Evolutionary conservation across 2,329 filamentous ascomycete species (phyloP), one percentile per base, ranked within the genome.

Genomic region (Epicoccum nigrum): DNA sequence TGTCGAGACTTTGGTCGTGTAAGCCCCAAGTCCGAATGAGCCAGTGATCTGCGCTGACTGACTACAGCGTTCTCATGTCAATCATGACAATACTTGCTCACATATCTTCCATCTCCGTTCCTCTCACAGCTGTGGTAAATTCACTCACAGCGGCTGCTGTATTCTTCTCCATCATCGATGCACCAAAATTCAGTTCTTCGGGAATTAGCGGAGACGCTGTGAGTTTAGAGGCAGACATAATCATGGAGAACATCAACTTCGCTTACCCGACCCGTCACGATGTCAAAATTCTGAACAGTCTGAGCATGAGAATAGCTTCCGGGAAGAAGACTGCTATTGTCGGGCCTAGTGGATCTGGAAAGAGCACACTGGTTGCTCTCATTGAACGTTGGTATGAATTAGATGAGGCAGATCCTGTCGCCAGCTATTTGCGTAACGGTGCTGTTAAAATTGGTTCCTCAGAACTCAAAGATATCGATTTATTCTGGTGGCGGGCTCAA

Each of bases 281-380:
- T 65, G 90, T 96, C 4, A 83, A 85, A 2, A 88, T 97, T 38
- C 92, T 97, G 87, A 78, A 92, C 34, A 85, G 86, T 57, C 87
- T 97, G 34, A 87, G 79, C 46, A 82, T 97, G 1, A 72, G 81
- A 1, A 86, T 96, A 31, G 90, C 90, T 2, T 90, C 91, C 4
- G 92, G 92, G n/a, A 95, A 95, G 76, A 91, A 87, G 2, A 97
- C 92, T 2, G 93, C 93, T 1, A 79, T 97, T 11, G 93, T 97
- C 7, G 93, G 93, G 45, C 90, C 92, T 0, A 96, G 92, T 16
- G 93, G 92, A 5, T 95, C 89, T 27, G 93, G 93, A 31, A 97
- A 97, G 76, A 92, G 88, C 67, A 97, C 92, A 0, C 91, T 97
- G 57, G 87, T 97, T 21, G 92, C 92, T 7, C 79, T 97, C 21